A percentile compares a stretch with the other conserved stretches of the same genome.
Conservation (phyloP, 1,284 basidiomycete genomes). For the Inonotus hispidus region DNA sequence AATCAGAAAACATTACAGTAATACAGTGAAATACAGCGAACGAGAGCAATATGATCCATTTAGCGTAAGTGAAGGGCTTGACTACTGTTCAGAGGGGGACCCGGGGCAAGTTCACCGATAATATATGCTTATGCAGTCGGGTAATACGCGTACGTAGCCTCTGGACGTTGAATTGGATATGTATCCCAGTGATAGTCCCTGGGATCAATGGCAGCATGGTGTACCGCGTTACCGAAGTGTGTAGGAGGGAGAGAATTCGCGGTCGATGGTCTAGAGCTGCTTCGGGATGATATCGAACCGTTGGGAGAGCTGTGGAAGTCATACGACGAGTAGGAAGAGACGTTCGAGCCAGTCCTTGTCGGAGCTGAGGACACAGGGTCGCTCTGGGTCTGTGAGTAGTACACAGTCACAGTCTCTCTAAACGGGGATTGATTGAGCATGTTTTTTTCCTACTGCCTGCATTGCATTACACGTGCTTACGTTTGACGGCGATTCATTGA, state of each 20-base stretch:
- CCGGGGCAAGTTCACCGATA: too few species aligned
- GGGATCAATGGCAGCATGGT: constrained; percentile 37
- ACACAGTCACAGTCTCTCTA: background rate
- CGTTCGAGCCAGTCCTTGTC: constrained; percentile 1
- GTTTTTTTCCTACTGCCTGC: background rate
- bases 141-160: constrained; percentile 9
- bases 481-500: constrained; percentile 11
- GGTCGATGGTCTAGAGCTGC: constrained; percentile 51
- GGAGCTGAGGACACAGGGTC: background rate
- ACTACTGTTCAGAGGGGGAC: background rate
- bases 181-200: constrained; percentile 45
- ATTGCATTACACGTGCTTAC: constrained; percentile 5
- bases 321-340: constrained; percentile 9
- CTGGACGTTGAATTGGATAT: constrained; percentile 2
- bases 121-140: constrained; percentile 1
- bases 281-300: constrained; percentile 15
- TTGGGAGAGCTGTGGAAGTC: constrained; percentile 6
- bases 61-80: background rate
- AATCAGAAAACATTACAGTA: background rate
- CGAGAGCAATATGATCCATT: background rate
- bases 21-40: constrained; percentile 2
- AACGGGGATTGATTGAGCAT: background rate
- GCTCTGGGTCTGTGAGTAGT: background rate
- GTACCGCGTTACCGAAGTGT: constrained; percentile 25
- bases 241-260: constrained; percentile 29